Base-by-base conservation (phyloP, 2,329 filamentous ascomycete species). In the Colletotrichum trifolii region DNA sequence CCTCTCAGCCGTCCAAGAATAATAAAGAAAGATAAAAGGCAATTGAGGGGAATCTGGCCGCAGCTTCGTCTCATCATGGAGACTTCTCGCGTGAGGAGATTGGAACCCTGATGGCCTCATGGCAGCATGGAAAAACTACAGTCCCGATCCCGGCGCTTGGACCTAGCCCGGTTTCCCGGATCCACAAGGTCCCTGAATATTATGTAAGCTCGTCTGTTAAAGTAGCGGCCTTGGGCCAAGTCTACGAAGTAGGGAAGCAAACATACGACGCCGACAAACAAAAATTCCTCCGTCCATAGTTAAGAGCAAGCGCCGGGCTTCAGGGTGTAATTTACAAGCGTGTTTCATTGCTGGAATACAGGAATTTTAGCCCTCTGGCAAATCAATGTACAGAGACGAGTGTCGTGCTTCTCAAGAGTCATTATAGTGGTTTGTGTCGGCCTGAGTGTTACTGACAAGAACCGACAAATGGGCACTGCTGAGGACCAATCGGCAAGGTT, bases 51-150 rank as follows among this genome's bases (percentile, higher is more conserved):
- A 36, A 53, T 11, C 40, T n/a, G 48, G 56, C 38, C 36, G 34
- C 38, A 36, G 52, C 39, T 65, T 65, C 58, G 62, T 62, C 58
- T 65, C 62, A 55, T 64, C 46, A 53, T n/a, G 46, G 46, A 52
- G 46, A 49, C 12, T 56, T 62, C 57, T 62, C 34, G 57, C 58
- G 62, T 56, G 58, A 65, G 46, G 47, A 17, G 17, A 17, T 17
- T 17, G 46, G 58, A 33, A 65, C 63, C 63, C 52, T 65, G 63
- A 65, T 65, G 63, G 62, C 38, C 42, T 54, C 39, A 25, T 8
- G 48, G 50, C 50, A 45, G 43, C 10, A 0, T 52, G 62, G 62
- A 65, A 65, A 65, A 65, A 65, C 62, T 54, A 15, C 15, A 56
- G 46, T 34, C n/a, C 45, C n/a, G 57, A 40, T 62, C 62, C 62